Base-by-base conservation (phyloP, 805 yeast species). In the Phaffomyces antillensis region DNA sequence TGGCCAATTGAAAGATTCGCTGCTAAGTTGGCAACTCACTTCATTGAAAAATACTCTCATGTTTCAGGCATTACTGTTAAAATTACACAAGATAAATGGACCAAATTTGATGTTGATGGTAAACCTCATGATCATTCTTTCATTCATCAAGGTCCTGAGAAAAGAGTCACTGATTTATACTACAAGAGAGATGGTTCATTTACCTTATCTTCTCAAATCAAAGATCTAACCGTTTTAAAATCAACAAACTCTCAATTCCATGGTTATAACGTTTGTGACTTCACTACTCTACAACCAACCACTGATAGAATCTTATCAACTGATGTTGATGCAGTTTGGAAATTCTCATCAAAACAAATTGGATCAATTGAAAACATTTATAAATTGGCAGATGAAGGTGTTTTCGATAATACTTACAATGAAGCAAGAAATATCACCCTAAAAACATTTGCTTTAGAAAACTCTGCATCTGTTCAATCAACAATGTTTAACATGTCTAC, bases 391-490 rank as follows among this genome's bases (percentile, higher is more conserved):
- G 75, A 75, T 52, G 62, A 68, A 18, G 86, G 83, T 15, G 64
- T 75, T 35, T 86, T 88, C 58, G 95, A 88, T 65, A 44, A 61
- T 10, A 76, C 84, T 30, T 86, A 74, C 64, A 62, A 69, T n/a
- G 59, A 63, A 13, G 93, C 87, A 17, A 76, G 87, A 57, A 70
- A 69, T 35, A 74, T 77, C 56, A 88, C 96, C 1, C 73, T 89
- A 56, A 83, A 79, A 44, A 72, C 74, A 47, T 90, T 90, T 65
- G 96, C 96, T 16, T 64, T 75, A 41, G 96, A 90, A 66, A 79
- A 86, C 65, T 86, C 96, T 10, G 79, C 96, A n/a, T 85, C 95
- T 24, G 97, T 90, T 39, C 97, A 90, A 71, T 96, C 96, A 39
- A 90, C 96, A 47, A 91, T 90, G 96, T 90, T 78, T 73, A 86